Conservation (phyloP, 148 eudicot genomes). For the Agrostemma githago region DNA sequence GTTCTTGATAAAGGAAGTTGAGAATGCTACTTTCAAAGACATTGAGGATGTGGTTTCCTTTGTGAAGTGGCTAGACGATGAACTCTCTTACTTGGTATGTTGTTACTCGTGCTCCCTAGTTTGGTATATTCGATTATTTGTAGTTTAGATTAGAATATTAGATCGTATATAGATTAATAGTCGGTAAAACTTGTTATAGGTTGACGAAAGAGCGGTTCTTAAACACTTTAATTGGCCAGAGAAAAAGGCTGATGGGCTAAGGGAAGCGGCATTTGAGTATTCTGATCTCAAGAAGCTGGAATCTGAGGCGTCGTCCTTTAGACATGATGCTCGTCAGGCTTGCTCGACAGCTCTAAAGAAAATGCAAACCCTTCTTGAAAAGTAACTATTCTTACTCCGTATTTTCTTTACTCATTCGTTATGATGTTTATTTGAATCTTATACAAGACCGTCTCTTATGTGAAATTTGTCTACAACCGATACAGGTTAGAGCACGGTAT, state of each 20-base stretch:
- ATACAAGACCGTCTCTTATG: not conserved
- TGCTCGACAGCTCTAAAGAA: constrained; percentile 78
- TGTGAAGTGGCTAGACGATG: constrained; percentile 97
- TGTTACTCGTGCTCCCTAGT: not conserved
- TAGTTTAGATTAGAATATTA: not conserved
- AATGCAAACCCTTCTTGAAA: constrained; percentile 89
- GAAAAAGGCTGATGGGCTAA: constrained; percentile 83
- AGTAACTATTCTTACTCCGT: constrained; percentile 31
- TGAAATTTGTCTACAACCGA: constrained; percentile 3
- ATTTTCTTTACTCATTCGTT: constrained; percentile 1
- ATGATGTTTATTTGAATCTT: not conserved
- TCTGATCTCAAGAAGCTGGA: constrained; percentile 90
- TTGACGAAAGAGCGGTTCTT: constrained; percentile 94
- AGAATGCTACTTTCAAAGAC: constrained; percentile 64
- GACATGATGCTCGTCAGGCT: constrained; percentile 63
- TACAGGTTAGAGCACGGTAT: constrained; percentile 85
- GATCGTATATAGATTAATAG: not conserved
- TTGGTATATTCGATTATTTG: not conserved
- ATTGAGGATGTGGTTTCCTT: constrained; percentile 87
- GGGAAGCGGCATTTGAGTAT: constrained; percentile 98
- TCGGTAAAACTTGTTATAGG: constrained; percentile 32
- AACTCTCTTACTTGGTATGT: constrained; percentile 83
- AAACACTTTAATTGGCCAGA: constrained; percentile 98
- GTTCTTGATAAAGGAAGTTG: constrained; percentile 77
- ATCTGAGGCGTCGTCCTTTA: constrained; percentile 60